phyloP scores from a whole-genome alignment of 176 grass and related monocot species.

The Olyra latifolia region DNA sequence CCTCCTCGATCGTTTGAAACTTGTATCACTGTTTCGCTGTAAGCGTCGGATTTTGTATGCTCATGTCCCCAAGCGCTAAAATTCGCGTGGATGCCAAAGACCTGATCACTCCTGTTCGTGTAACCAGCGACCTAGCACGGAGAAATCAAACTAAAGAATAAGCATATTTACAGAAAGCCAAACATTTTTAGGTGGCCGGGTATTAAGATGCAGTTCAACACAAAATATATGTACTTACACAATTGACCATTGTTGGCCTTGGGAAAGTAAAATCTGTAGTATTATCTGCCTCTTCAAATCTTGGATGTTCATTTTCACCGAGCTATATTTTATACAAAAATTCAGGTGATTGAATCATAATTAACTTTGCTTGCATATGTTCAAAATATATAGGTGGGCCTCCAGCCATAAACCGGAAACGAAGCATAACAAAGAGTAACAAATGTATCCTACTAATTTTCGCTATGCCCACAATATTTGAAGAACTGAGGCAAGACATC shows the following conservation, averaged over 20 bases:
- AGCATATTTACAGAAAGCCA: neutral
- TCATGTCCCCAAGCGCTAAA: constrained; percentile 6
- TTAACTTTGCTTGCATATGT: too few species aligned
- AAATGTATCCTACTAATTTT: too few species aligned
- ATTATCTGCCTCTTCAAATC: neutral
- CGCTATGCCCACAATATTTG: too few species aligned
- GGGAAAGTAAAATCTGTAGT: neutral
- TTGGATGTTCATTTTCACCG: neutral
- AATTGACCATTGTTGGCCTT: neutral
- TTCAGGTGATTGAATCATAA: neutral
- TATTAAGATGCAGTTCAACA: neutral
- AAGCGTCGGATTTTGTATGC: neutral
- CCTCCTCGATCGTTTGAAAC: neutral
- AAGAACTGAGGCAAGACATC: too few species aligned
- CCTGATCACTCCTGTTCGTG: neutral
- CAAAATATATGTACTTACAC: neutral
- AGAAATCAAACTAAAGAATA: neutral
- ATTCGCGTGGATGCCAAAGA: neutral
- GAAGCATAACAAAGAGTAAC: too few species aligned
- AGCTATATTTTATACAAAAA: neutral
- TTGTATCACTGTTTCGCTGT: neutral
- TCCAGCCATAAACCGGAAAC: too few species aligned
- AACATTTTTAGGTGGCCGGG: too few species aligned
- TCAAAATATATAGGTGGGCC: too few species aligned
- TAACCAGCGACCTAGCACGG: neutral